These are phyloP conservation scores for Eruca vesicaria DNA, from an alignment of 441 rosid genomes.

Conservation along the genomic window DNA sequence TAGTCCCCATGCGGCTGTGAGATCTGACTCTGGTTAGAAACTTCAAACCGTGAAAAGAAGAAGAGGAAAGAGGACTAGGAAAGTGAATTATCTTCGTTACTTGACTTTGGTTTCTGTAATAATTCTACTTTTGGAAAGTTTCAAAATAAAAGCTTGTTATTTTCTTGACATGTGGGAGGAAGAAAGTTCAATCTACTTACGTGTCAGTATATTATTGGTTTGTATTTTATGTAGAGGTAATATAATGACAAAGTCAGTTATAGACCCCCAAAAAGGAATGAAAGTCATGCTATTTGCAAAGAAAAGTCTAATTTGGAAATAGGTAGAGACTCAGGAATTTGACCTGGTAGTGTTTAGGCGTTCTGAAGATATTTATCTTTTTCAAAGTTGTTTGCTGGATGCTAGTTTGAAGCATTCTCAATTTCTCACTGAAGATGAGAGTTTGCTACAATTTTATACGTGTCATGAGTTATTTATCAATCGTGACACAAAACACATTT, in stretches of 20 bases:
- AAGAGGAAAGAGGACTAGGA: not conserved
- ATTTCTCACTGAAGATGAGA: not conserved
- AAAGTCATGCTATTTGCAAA: not conserved
- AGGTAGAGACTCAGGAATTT: not conserved
- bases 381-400: not conserved
- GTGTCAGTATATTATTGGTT: not conserved
- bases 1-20: not conserved
- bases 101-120: not conserved
- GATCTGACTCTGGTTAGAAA: not conserved
- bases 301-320: not conserved
- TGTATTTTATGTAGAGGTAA: not conserved
- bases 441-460: too few relatives aligned
- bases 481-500: too few relatives aligned
- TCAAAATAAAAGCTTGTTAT: not conserved
- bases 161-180: not conserved
- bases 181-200: not conserved
- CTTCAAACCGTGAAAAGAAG: not conserved
- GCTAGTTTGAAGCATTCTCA: not conserved
- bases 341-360: not conserved
- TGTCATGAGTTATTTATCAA: too few relatives aligned
- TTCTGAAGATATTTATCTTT: not conserved
- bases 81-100: not conserved
- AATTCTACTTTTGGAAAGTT: not conserved
- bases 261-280: not conserved
- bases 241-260: not conserved